Conservation (phyloP, 352 stramenopile genomes). For the Phytophthora megakarya region DNA sequence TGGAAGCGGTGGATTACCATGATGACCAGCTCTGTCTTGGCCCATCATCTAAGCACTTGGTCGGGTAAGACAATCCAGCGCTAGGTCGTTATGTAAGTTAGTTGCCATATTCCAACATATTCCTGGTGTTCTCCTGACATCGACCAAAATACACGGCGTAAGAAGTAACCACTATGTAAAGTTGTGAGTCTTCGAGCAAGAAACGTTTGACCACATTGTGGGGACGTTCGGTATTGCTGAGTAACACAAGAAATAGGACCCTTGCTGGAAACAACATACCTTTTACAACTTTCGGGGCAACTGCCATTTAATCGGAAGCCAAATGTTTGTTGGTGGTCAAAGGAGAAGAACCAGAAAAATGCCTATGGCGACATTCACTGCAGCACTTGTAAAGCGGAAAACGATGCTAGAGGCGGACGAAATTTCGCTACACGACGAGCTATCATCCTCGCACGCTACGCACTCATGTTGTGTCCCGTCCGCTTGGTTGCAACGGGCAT, state of each 20-base stretch:
- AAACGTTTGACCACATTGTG: neutral
- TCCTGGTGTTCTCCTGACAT: too few species aligned
- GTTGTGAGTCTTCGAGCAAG: neutral
- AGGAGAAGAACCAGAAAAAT: neutral
- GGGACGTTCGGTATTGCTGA: neutral
- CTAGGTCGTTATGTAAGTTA: neutral
- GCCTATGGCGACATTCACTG: neutral
- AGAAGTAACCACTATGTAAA: neutral
- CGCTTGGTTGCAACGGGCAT: constrained; percentile 21
- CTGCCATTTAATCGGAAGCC: too few species aligned
- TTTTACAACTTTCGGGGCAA: too few species aligned
- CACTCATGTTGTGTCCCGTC: constrained; percentile 11
- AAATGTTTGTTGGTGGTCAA: neutral
- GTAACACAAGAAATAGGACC: neutral
- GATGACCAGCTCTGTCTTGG: constrained; percentile 7
- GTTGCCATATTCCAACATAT: neutral
- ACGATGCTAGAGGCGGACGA: neutral
- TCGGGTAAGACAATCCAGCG: neutral
- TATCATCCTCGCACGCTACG: constrained; percentile 11
- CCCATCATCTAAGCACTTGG: constrained; percentile 18
- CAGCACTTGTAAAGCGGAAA: neutral
- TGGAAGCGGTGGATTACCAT: constrained; percentile 11
- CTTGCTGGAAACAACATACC: neutral
- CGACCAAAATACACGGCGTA: neutral
- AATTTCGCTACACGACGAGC: constrained; percentile 8